Percentiles rank a stretch among this genome's conserved stretches.
Evolutionary conservation across 192 early-diverging fungal genomes (phyloP).

Genomic region (Gaertneriomyces sp.): DNA sequence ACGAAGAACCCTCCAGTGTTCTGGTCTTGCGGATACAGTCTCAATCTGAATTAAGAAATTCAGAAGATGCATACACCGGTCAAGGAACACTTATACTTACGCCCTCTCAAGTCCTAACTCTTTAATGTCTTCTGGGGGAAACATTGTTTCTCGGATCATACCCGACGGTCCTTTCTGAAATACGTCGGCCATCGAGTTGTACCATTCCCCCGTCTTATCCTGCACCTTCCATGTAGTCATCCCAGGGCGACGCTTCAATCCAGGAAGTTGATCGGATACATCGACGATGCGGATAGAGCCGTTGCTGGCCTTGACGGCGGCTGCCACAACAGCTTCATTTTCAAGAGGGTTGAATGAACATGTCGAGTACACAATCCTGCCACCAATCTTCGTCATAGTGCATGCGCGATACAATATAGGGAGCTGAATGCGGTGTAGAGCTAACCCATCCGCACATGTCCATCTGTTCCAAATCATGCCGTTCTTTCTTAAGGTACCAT

Average conservation of each 20-base stretch:
- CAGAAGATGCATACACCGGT: slow-evolving; percentile 2
- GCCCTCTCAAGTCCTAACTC: slow-evolving; percentile 45
- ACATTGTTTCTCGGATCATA: slow-evolving; percentile 33
- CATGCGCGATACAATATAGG: slow-evolving; percentile 84
- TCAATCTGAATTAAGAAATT: slow-evolving; percentile 52
- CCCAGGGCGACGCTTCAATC: slow-evolving; percentile 77
- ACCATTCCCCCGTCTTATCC: slow-evolving; percentile 60
- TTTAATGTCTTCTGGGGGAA: slow-evolving; percentile 37
- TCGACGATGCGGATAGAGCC: slow-evolving; percentile 83
- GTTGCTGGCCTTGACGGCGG: slow-evolving; percentile 29
- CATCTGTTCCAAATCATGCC: slow-evolving; percentile 86
- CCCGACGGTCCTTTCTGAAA: slow-evolving; percentile 10
- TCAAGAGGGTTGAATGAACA: slow-evolving; percentile 98
- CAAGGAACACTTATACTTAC: slow-evolving; percentile 10
- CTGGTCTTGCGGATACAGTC: slow-evolving; percentile 90
- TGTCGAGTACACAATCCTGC: slow-evolving; percentile 94
- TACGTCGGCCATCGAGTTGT: slow-evolving; percentile 32
- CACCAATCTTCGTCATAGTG: slow-evolving; percentile 84
- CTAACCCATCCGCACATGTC: slow-evolving; percentile 68
- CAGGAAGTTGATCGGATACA: slow-evolving; percentile 75
- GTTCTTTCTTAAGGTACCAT: slow-evolving; percentile 97
- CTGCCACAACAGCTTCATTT: slow-evolving; percentile 90
- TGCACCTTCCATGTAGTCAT: slow-evolving; percentile 85
- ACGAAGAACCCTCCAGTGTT: slow-evolving; percentile 99
- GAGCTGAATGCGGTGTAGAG: slow-evolving; percentile 78